phyloP scores from a whole-genome alignment of 805 yeast species.

The Wickerhamomyces chambardii region DNA sequence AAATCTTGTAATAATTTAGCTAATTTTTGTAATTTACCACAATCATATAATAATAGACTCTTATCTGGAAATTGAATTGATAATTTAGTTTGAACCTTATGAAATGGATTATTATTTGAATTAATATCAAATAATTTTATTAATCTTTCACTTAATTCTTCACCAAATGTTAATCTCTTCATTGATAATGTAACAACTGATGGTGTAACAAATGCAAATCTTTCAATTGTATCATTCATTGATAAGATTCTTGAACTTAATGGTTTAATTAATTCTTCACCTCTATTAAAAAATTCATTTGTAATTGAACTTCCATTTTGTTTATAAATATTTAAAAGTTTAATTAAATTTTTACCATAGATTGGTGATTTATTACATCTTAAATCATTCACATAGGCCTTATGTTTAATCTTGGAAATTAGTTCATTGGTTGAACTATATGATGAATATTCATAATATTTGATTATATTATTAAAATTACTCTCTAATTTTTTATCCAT shows the following conservation, averaged over 20 bases:
- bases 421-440: conserved; percentile 41
- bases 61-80: conserved; percentile 97
- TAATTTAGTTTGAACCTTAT: conserved; percentile 73
- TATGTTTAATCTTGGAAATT: conserved; percentile 45
- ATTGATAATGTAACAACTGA: conserved; percentile 70
- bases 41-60: conserved; percentile 83
- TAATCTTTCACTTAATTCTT: conserved; percentile 20
- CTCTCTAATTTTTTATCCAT: conserved; percentile 22
- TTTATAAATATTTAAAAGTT: conserved; percentile 26
- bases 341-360: conserved; percentile 52
- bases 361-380: conserved; percentile 61
- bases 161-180: conserved; percentile 41
- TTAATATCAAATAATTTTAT: not conserved
- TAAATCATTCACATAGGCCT: conserved; percentile 52
- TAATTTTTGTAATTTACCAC: conserved; percentile 89
- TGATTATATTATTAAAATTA: conserved; percentile 30
- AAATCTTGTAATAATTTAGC: conserved; percentile 69
- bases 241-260: conserved; percentile 26
- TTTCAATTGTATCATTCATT: conserved; percentile 49
- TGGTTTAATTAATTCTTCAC: conserved; percentile 30
- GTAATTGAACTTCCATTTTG: conserved; percentile 5
- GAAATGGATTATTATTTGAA: conserved; percentile 47
- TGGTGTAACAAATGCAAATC: conserved; percentile 85
- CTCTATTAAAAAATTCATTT: no score
- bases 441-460: conserved; percentile 51